phyloP scores from a whole-genome alignment of 352 stramenopile species.

The Phytophthora tentaculata region DNA sequence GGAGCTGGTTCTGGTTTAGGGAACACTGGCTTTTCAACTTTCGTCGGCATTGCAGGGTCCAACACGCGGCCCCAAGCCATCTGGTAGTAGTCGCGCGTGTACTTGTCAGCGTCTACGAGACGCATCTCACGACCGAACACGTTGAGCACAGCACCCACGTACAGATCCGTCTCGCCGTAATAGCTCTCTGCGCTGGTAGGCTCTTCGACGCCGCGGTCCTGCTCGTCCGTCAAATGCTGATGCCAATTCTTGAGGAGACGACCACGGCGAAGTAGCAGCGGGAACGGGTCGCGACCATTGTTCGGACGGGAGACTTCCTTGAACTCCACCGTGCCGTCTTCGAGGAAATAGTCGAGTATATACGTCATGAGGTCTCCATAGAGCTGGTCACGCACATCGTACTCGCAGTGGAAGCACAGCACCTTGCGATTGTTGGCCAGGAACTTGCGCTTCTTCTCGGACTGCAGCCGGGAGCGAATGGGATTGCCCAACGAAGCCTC shows the following conservation, averaged over 20 bases:
- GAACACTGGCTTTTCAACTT: slow-evolving; percentile 55
- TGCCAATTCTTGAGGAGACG: slow-evolving; percentile 77
- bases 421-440: slow-evolving; percentile 88
- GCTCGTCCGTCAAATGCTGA: slow-evolving; percentile 66
- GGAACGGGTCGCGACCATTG: slow-evolving; percentile 83
- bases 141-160: slow-evolving; percentile 69
- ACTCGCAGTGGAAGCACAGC: slow-evolving; percentile 87
- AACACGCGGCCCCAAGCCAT: slow-evolving; percentile 70
- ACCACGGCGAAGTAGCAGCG: slow-evolving; percentile 68
- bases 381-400: slow-evolving; percentile 80
- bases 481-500: slow-evolving; percentile 82
- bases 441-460: slow-evolving; percentile 87
- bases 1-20: slow-evolving; percentile 60
- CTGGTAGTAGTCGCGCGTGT: slow-evolving; percentile 78
- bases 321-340: slow-evolving; percentile 91
- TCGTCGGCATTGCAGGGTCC: slow-evolving; percentile 46
- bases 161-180: slow-evolving; percentile 75
- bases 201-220: slow-evolving; percentile 81
- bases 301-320: slow-evolving; percentile 84
- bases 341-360: slow-evolving; percentile 86
- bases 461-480: slow-evolving; percentile 65
- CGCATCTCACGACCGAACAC: slow-evolving; percentile 72
- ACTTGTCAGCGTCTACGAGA: slow-evolving; percentile 80
- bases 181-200: slow-evolving; percentile 66
- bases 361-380: slow-evolving; percentile 86